Percentiles rank a stretch among this genome's conserved stretches.
Conservation (phyloP, 192 early-diverging fungal species). For the Lobulomyces angularis region DNA sequence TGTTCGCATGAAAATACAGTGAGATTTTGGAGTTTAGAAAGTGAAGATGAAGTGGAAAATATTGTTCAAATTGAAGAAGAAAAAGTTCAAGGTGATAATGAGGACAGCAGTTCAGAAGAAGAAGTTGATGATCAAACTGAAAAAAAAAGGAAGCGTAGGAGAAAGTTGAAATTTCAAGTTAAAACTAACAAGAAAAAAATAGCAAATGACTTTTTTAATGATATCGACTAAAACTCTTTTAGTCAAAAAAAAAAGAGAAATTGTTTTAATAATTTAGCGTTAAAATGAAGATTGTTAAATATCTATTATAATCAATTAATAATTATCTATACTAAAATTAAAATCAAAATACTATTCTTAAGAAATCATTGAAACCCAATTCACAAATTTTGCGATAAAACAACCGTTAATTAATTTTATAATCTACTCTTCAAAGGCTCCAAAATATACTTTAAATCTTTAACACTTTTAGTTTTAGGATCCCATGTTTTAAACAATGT, state of each 20-base stretch:
- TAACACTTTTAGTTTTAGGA: constrained; percentile 51
- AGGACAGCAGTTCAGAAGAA: too few species aligned
- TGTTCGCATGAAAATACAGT: constrained; percentile 78
- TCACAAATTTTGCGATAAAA: too few species aligned
- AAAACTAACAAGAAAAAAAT: constrained; percentile 3
- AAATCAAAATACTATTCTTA: too few species aligned
- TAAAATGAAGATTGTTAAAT: too few species aligned
- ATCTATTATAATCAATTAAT: too few species aligned
- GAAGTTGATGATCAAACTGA: constrained; percentile 8
- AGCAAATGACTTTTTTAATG: constrained; percentile 2
- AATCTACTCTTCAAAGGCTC: constrained; percentile 66
- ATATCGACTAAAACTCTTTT: too few species aligned
- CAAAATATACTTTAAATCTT: constrained; percentile 82
- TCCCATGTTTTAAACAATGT: constrained; percentile 70
- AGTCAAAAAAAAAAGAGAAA: too few species aligned
- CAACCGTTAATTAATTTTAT: constrained; percentile 20
- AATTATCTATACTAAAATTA: too few species aligned
- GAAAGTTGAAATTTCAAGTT: constrained; percentile 18
- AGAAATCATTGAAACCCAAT: too few species aligned
- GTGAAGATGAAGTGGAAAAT: neutral
- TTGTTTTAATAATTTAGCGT: too few species aligned
- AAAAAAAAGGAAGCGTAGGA: constrained; percentile 25
- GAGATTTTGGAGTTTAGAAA: constrained; percentile 61
- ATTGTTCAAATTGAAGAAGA: neutral
- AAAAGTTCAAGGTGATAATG: constrained; percentile 5